These are phyloP conservation scores for Obba rivulosa DNA, from an alignment of 768 basidiomycete genomes.

Conservation along the genomic window DNA sequence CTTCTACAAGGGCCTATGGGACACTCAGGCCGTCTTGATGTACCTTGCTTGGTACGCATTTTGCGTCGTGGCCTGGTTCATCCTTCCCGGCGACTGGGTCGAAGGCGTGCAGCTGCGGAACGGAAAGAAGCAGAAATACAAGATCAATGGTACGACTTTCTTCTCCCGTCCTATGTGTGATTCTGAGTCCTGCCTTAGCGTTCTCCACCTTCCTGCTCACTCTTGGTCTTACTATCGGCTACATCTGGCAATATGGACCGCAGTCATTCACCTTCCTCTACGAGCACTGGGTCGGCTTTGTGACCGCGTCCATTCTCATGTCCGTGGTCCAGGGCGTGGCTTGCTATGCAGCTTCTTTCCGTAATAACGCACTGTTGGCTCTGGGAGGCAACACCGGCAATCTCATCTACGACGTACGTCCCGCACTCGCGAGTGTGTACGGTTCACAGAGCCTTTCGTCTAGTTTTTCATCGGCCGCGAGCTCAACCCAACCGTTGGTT, in stretches of 20 bases:
- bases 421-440: not conserved
- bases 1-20: conserved; percentile 81
- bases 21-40: conserved; percentile 65
- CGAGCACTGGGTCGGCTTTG: conserved; percentile 86
- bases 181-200: conserved; percentile 38
- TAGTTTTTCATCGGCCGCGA: conserved; percentile 95
- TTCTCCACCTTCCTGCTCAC: conserved; percentile 84
- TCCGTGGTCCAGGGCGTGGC: conserved; percentile 66
- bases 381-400: conserved; percentile 91
- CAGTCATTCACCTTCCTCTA: conserved; percentile 85
- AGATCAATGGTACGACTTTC: conserved; percentile 79
- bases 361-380: conserved; percentile 66
- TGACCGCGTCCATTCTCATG: conserved; percentile 80
- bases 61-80: conserved; percentile 72
- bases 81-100: conserved; percentile 57
- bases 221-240: conserved; percentile 64
- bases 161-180: too few species aligned
- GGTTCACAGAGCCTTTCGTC: not conserved
- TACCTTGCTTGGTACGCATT: conserved; percentile 93
- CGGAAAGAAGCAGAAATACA: conserved; percentile 78
- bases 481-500: conserved; percentile 82
- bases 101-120: conserved; percentile 47
- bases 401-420: conserved; percentile 81
- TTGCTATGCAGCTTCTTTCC: conserved; percentile 71
- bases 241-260: conserved; percentile 70